A percentile compares a stretch with the other conserved stretches of the same genome.
Conservation (phyloP, 225 moss, liverwort and hornwort genomes). For the Climacium dendroides region DNA sequence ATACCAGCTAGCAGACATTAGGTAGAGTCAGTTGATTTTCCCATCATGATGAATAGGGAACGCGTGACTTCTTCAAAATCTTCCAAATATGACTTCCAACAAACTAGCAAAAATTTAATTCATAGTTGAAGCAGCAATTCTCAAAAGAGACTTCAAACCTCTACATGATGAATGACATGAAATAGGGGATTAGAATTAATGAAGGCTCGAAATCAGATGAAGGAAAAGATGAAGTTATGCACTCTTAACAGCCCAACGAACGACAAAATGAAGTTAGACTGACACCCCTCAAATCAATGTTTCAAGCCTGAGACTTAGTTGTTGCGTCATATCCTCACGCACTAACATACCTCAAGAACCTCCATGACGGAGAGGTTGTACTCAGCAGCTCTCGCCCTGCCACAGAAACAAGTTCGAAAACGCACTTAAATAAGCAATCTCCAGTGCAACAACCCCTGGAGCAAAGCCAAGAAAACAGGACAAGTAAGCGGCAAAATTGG, state of each 20-base stretch:
- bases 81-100: background rate
- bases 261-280: background rate
- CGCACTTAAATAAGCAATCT: background rate
- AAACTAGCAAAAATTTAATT: background rate
- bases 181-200: background rate
- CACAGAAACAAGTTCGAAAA: constrained; percentile 4
- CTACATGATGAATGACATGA: background rate
- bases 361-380: constrained; percentile 48
- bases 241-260: background rate
- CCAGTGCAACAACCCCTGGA: background rate
- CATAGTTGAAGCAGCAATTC: background rate
- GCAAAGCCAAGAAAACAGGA: background rate
- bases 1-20: too few relatives aligned
- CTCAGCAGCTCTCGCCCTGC: constrained; percentile 45
- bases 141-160: background rate
- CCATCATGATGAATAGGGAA: background rate
- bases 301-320: background rate
- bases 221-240: background rate
- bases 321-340: background rate
- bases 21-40: background rate
- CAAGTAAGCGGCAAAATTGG: background rate
- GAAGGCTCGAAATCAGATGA: background rate
- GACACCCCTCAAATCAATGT: too few relatives aligned
- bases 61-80: background rate
- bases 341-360: constrained; percentile 55